Evolutionary conservation across 164 flowering plant species (phyloP).

Genomic region (Piper longum): DNA sequence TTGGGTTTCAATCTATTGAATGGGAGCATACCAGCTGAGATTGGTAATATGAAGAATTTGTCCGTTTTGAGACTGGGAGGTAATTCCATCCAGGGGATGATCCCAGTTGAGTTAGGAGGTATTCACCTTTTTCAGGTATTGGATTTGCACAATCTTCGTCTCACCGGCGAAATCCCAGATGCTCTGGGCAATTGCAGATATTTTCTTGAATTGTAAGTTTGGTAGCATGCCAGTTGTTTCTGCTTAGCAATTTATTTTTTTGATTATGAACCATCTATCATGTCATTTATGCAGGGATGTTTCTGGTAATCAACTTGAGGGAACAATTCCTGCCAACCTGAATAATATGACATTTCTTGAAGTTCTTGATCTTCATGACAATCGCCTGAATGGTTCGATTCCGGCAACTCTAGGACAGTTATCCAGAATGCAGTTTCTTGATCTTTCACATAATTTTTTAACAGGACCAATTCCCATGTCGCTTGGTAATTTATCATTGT

Average conservation of each 20-base stretch:
- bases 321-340: constrained; percentile 52
- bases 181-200: constrained; percentile 54
- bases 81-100: too few relatives aligned
- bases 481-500: constrained; percentile 39
- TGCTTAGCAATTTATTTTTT: neutral
- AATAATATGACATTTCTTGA: constrained; percentile 58
- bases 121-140: constrained; percentile 60
- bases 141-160: constrained; percentile 65
- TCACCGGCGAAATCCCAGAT: constrained; percentile 53
- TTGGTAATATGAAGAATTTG: constrained; percentile 20
- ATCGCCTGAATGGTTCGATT: constrained; percentile 59
- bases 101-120: neutral
- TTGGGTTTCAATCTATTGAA: constrained; percentile 48
- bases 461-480: constrained; percentile 58
- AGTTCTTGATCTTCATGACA: constrained; percentile 58
- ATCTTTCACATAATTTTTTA: constrained; percentile 61
- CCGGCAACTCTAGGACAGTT: constrained; percentile 54
- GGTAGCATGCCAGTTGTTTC: neutral
- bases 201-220: constrained; percentile 86
- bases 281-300: constrained; percentile 55
- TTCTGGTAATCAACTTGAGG: constrained; percentile 63
- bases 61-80: too few relatives aligned
- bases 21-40: constrained; percentile 50
- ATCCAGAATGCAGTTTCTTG: constrained; percentile 33
- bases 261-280: neutral